Base-by-base conservation (phyloP, 176 grass and related monocot species). In the Raddia guianensis region DNA sequence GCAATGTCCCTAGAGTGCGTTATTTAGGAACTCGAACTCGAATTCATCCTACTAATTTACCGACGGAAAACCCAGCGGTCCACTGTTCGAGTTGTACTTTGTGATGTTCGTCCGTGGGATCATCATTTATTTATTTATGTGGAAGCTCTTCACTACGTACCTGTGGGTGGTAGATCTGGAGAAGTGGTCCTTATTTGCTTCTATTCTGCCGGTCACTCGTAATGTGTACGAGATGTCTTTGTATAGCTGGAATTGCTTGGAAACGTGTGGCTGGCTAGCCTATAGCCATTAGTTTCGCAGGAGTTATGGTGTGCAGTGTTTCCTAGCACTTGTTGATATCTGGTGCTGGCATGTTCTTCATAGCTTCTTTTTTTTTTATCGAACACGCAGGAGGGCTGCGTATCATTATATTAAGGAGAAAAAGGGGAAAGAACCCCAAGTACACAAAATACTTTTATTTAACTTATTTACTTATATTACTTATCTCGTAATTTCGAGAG, bases 41-140 rank as follows among this genome's bases (percentile, higher is more conserved):
- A 59, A 77, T 73, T 42, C 10, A 37, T 19, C 37, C 37, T 70
- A 81, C 37, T 70, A 81, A 55, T 89, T 80, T 65, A 76, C 76
- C 65, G 64, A 45, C 32, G 33, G 20, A 12, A 76, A 76, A 55
- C 77, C 70, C 43, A 64, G 49, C 27, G 27, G 76, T 44, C 56
- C 48, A 14, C 33, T 89, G 64, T 77, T 69, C 59, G 58, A 82
- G 60, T 72, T 7, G 72, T 81, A 85, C 87, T 72, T 81, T 81
- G n/a, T 81, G n/a, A 34, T 21, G n/a, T 48, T 76, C 68, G 70
- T 20, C 7, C 57, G 58, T 49, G 42, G 43, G 1, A 57, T 65
- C 68, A 33, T 27, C 27, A 27, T 27, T 27, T 27, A 27, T 70
- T 77, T 63, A 58, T 54, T 7, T 48, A 62, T 46, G 48, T 75